phyloP scores from a whole-genome alignment of 1,284 basidiomycete species.

The Schizopora paradoxa region DNA sequence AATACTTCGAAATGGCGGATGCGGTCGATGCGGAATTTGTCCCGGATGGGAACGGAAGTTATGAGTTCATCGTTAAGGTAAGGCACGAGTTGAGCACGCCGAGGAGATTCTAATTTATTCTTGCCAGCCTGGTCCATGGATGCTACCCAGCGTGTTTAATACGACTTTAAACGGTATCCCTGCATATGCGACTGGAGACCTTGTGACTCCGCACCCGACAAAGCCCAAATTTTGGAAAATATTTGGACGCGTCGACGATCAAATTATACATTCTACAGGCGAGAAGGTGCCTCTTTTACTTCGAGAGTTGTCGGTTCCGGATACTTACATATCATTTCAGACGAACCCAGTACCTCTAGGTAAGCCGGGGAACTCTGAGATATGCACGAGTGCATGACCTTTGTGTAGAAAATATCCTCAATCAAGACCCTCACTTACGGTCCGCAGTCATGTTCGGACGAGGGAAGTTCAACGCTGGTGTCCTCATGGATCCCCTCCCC shows the following conservation, averaged over 20 bases:
- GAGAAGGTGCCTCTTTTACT: conserved; percentile 25
- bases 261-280: conserved; percentile 27
- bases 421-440: conserved; percentile 25
- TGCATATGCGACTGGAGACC: conserved; percentile 28
- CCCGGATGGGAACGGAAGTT: not conserved
- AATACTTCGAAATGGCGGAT: not conserved
- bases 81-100: not conserved
- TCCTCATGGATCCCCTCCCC: conserved; percentile 35
- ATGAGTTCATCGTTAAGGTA: not conserved
- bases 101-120: not conserved
- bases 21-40: not conserved
- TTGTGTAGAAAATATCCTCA: conserved; percentile 14
- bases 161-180: conserved; percentile 19
- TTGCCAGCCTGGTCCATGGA: not conserved
- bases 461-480: conserved; percentile 36
- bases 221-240: conserved; percentile 22
- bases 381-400: not conserved
- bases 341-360: conserved; percentile 24
- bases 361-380: not conserved
- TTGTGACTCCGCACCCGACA: conserved; percentile 27
- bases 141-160: not conserved
- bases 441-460: conserved; percentile 35
- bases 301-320: not conserved
- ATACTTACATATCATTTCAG: conserved; percentile 23
- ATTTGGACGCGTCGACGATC: conserved; percentile 20